Base-by-base conservation (phyloP, 2,329 filamentous ascomycete genomes). In the Fusarium pseudocircinatum region DNA sequence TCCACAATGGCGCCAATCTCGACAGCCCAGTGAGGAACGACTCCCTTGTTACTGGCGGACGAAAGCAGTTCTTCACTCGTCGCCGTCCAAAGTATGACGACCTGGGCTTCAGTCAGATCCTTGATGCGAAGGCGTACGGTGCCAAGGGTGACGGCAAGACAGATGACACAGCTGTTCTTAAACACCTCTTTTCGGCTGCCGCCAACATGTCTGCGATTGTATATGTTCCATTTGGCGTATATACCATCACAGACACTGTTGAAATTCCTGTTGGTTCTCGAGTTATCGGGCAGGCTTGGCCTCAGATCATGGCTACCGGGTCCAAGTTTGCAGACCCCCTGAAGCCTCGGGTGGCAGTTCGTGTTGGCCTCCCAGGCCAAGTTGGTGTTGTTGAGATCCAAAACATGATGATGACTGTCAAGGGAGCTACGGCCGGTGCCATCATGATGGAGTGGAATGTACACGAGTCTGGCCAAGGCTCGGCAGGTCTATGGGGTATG, bases 391-490 rank as follows among this genome's bases (percentile, higher is more conserved):
- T 93, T 10, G 90, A 93, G 78, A 88, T 89, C 83, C 87, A 86
- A 3, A 90, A 92, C 68, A 86, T 91, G 78, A 86, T 93, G 39
- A 83, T 94, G 24, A 86, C 86, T 69, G 90, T 88, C 2, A 83
- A 86, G 69, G 91, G 90, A 5, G 83, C 87, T 14, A 84, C 88
- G n/a, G 83, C 87, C 15, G 89, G 91, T 44, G 89, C 89, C 2
- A 85, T 91, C 6, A 81, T 93, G 12, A 87, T 93, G 61, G 84
- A 93, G 74, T 93, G 89, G 86, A 93, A 93, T 77, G 82, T 92
- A 5, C 83, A 79, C 12, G 82, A 82, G 14, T 73, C 70, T 2
- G 52, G 49, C 10, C 77, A 80, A 40, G 84, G 84, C 15, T 82
- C 83, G 7, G 82, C 80, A 0, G 89, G 85, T 8, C 84, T 91